phyloP scores from a whole-genome alignment of 2,329 filamentous ascomycete genomes.

The Fusarium nurragi region DNA sequence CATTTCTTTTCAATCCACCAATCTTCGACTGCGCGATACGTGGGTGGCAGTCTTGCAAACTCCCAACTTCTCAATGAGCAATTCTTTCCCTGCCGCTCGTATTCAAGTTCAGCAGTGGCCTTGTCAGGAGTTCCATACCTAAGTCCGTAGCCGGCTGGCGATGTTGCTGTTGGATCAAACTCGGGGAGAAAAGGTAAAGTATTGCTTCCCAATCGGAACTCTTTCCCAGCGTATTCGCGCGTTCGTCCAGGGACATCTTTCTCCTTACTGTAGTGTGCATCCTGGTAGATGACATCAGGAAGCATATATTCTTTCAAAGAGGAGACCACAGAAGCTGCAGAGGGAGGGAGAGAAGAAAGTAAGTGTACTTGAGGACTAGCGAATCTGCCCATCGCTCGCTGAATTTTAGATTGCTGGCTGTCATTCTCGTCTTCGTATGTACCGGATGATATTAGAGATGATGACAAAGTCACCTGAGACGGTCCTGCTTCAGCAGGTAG shows the following conservation, averaged over 20 bases:
- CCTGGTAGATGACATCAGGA: constrained; percentile 80
- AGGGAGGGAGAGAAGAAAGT: constrained; percentile 44
- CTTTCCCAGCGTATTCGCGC: constrained; percentile 86
- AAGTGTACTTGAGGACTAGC: constrained; percentile 30
- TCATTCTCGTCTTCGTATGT: constrained; percentile 6
- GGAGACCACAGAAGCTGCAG: constrained; percentile 35
- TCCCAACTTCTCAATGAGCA: constrained; percentile 77
- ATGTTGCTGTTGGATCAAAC: constrained; percentile 73
- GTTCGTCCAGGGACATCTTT: constrained; percentile 79
- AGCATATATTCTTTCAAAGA: constrained; percentile 47
- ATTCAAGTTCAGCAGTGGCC: constrained; percentile 58
- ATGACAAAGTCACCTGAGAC: constrained; percentile 18
- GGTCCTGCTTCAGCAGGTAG: background rate
- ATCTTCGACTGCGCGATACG: constrained; percentile 70
- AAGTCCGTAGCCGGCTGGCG: constrained; percentile 64
- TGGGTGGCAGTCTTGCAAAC: constrained; percentile 75
- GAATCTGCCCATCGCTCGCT: constrained; percentile 25
- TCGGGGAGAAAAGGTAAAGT: constrained; percentile 81
- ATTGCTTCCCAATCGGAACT: constrained; percentile 80
- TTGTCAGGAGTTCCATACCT: constrained; percentile 62
- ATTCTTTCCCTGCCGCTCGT: constrained; percentile 57
- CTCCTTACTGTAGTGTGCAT: constrained; percentile 86
- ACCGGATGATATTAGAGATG: constrained; percentile 26
- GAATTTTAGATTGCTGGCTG: constrained; percentile 17
- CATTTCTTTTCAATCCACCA: constrained; percentile 67